Evolutionary conservation across 768 basidiomycete genomes (phyloP).

Genomic region (Phlebiopsis flavidoalba): DNA sequence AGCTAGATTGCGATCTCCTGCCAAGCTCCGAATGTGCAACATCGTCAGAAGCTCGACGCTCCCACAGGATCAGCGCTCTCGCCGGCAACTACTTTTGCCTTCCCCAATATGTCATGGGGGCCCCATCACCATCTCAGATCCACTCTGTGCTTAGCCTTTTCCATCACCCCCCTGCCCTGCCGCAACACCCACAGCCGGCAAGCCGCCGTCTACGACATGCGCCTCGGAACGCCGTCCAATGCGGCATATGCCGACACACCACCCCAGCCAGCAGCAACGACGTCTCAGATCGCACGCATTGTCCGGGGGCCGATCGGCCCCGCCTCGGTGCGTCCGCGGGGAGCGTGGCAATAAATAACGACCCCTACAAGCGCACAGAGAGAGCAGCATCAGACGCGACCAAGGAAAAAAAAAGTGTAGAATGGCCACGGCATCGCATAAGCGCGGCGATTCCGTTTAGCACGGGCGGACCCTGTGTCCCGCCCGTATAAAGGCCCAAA

Average conservation of each 20-base stretch:
- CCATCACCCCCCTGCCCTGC: constrained; percentile 1
- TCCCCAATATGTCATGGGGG: neutral
- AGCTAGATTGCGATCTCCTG: constrained; percentile 13
- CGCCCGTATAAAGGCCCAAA: neutral
- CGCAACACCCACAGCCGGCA: neutral
- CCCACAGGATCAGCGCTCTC: constrained; percentile 11
- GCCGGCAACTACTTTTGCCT: constrained; percentile 13
- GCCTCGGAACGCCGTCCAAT: neutral
- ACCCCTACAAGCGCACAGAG: too few relatives aligned
- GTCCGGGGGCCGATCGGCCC: neutral
- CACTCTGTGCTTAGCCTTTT: constrained; percentile 7
- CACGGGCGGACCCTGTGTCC: neutral
- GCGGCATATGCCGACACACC: neutral
- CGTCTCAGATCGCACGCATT: neutral
- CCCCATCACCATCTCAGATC: constrained; percentile 10
- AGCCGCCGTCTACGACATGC: neutral
- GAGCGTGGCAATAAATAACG: too few relatives aligned
- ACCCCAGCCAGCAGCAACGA: neutral
- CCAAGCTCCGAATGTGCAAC: constrained; percentile 9
- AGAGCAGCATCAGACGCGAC: too few relatives aligned
- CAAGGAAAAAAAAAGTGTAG: neutral
- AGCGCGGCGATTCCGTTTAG: neutral
- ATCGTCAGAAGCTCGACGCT: neutral
- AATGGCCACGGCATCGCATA: too few relatives aligned
- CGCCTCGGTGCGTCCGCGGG: neutral